Evolutionary conservation across 768 basidiomycete genomes (phyloP).

Genomic region (Neoboletus magnificus): DNA sequence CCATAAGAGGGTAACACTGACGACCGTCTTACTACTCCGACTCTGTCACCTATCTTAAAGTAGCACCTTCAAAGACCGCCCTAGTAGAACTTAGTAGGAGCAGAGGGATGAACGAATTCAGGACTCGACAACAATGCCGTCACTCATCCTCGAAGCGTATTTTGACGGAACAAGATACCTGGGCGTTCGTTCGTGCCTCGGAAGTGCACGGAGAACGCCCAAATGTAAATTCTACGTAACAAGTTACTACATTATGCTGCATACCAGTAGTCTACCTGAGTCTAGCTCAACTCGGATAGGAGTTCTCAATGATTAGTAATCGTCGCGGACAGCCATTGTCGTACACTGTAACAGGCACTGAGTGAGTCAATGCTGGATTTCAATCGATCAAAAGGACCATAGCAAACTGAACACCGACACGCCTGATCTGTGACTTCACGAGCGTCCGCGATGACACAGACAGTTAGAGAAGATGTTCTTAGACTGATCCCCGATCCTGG

Average conservation of each 20-base stretch:
- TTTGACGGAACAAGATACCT: background rate
- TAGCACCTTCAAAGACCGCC: background rate
- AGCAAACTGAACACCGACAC: background rate
- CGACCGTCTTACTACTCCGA: background rate
- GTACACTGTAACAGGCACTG: background rate
- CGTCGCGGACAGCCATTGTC: background rate
- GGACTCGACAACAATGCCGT: background rate
- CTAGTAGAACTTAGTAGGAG: background rate
- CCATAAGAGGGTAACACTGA: constrained; percentile 2
- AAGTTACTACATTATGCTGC: background rate
- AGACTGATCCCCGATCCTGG: constrained; percentile 54
- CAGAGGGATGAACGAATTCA: background rate
- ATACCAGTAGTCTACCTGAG: background rate
- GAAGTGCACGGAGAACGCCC: background rate
- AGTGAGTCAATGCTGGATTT: constrained; percentile 7
- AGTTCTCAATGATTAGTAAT: constrained; percentile 13
- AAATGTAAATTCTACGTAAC: background rate
- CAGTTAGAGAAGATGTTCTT: constrained; percentile 51
- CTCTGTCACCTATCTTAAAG: constrained; percentile 5
- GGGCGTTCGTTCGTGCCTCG: background rate
- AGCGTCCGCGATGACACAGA: constrained; percentile 44
- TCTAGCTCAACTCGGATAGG: background rate
- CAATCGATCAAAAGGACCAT: constrained; percentile 1
- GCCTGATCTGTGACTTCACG: background rate
- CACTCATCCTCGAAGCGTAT: background rate